phyloP scores from a whole-genome alignment of 345 rosid species.

The Arabidopsis thaliana region TAIR10.1 NC_003071.7:13333501-13334000 shows the following conservation, averaged over 20 bases:
- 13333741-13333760: no score
- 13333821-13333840: background rate
- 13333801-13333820: background rate
- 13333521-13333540: background rate
- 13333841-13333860: background rate
- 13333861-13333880: no score
- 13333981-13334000: conserved; percentile 20
- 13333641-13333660: background rate
- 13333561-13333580: background rate
- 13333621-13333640: background rate
- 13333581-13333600: background rate
- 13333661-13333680: background rate
- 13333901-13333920: background rate
- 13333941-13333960: conserved; percentile 40
- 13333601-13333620: background rate
- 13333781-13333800: no score
- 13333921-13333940: conserved; percentile 8
- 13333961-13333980: conserved; percentile 39
- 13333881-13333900: background rate
- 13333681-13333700: background rate
- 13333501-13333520: background rate
- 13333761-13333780: no score
- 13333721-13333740: no score
- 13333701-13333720: background rate
- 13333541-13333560: background rate